These are phyloP conservation scores for Babesia bigemina DNA, from an alignment of 169 alveolate genomes.

Conservation along the genomic window DNA sequence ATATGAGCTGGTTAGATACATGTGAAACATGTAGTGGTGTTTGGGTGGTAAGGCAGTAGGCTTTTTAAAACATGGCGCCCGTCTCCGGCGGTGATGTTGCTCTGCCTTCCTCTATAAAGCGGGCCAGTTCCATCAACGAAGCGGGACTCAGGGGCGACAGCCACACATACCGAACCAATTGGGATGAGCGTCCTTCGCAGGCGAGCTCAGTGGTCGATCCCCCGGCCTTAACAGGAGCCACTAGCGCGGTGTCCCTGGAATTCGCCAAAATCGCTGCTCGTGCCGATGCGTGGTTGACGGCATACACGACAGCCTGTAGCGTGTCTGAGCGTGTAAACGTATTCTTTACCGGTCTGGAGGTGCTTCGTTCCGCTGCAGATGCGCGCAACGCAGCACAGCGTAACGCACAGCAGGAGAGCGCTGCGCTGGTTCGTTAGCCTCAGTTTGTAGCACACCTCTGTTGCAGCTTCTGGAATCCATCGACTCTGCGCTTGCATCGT, in stretches of 20 bases:
- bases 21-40: too few relatives aligned
- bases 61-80: too few relatives aligned
- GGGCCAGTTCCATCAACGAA: too few relatives aligned
- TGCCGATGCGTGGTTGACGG: slow-evolving; percentile 7
- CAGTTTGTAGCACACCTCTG: not conserved
- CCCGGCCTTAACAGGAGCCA: not conserved
- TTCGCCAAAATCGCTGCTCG: not conserved
- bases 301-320: not conserved
- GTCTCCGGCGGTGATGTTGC: too few relatives aligned
- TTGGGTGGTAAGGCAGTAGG: too few relatives aligned
- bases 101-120: too few relatives aligned
- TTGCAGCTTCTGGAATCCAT: slow-evolving; percentile 30
- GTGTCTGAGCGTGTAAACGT: not conserved
- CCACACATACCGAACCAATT: too few relatives aligned
- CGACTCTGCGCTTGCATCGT: slow-evolving; percentile 7
- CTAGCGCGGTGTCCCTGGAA: not conserved
- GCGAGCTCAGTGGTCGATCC: too few relatives aligned
- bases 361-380: not conserved
- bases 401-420: not conserved
- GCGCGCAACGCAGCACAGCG: not conserved
- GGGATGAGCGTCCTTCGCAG: too few relatives aligned
- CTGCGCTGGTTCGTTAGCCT: slow-evolving; percentile 18
- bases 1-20: too few relatives aligned
- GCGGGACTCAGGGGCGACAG: too few relatives aligned
- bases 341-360: slow-evolving; percentile 12